phyloP scores from a whole-genome alignment of 495 filamentous ascomycete genomes.

The Venustampulla echinocandica region DNA sequence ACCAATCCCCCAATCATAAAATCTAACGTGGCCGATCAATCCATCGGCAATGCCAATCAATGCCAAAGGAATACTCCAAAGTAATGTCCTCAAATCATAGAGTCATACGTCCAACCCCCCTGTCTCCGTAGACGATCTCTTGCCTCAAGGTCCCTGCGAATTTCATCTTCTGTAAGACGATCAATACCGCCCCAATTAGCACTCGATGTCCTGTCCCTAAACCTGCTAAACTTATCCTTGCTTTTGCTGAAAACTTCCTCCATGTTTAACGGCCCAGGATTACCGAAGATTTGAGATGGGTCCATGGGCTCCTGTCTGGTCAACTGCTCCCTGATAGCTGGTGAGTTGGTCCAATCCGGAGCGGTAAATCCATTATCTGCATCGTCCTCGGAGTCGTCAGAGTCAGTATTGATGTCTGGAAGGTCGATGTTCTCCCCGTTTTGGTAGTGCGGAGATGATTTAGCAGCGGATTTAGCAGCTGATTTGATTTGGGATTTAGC shows the following conservation, averaged over 20 bases:
- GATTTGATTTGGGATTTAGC: constrained; percentile 45
- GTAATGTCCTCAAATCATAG: constrained; percentile 18
- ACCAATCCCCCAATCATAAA: no score
- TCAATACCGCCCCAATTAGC: constrained; percentile 90
- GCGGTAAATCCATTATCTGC: constrained; percentile 45
- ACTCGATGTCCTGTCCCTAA: constrained; percentile 79
- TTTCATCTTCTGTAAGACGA: constrained; percentile 80
- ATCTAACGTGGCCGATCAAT: no score
- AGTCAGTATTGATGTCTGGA: constrained; percentile 82
- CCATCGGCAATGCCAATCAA: no score
- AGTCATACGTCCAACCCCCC: constrained; percentile 72
- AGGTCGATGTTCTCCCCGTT: constrained; percentile 75
- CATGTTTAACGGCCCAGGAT: constrained; percentile 75
- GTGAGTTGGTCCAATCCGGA: constrained; percentile 78
- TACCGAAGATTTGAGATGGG: constrained; percentile 82
- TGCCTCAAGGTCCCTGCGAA: constrained; percentile 68
- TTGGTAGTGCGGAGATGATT: constrained; percentile 69
- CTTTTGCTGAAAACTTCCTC: constrained; percentile 83
- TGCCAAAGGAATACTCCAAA: no score
- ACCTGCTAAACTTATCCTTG: constrained; percentile 73
- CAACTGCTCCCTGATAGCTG: constrained; percentile 61
- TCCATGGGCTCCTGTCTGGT: constrained; percentile 72
- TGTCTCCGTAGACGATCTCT: constrained; percentile 72
- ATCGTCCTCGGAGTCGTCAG: constrained; percentile 71
- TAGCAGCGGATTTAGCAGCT: constrained; percentile 37